These are phyloP conservation scores for Tricholoma bakamatsutake DNA, from an alignment of 768 basidiomycete genomes.

Conservation along the genomic window DNA sequence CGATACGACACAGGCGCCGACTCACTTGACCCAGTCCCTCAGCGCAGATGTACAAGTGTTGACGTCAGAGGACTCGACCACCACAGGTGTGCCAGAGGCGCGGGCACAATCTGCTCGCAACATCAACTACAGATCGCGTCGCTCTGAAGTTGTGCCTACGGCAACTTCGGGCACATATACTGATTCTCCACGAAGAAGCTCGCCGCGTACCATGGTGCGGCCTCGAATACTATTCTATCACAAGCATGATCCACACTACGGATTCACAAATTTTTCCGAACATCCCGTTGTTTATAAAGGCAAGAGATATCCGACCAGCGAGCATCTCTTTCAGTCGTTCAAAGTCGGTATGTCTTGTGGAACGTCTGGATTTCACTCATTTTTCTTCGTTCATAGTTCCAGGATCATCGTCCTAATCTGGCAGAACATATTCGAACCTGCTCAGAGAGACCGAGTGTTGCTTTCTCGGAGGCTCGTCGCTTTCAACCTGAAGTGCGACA, in stretches of 20 bases:
- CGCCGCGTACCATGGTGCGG: slow-evolving; percentile 19
- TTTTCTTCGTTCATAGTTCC: slow-evolving; percentile 38
- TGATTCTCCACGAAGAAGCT: slow-evolving; percentile 13
- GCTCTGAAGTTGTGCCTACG: background rate
- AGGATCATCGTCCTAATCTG: slow-evolving; percentile 50
- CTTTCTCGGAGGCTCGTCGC: slow-evolving; percentile 63
- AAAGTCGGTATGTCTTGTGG: slow-evolving; percentile 37
- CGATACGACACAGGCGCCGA: slow-evolving; percentile 13
- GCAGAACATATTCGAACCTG: slow-evolving; percentile 67
- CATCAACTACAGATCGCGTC: slow-evolving; percentile 6
- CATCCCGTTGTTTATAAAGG: slow-evolving; percentile 59
- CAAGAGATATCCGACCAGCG: slow-evolving; percentile 67
- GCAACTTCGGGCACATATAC: slow-evolving; percentile 7
- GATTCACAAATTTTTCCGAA: slow-evolving; percentile 69
- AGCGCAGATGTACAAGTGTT: background rate
- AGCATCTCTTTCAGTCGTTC: slow-evolving; percentile 74
- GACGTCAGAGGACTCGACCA: background rate
- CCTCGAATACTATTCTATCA: slow-evolving; percentile 56
- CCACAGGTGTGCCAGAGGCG: background rate
- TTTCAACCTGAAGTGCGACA: slow-evolving; percentile 54
- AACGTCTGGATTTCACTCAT: background rate
- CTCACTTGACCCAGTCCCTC: background rate
- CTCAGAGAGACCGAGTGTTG: slow-evolving; percentile 55
- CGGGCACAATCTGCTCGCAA: slow-evolving; percentile 1
- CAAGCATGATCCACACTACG: slow-evolving; percentile 58